These are phyloP conservation scores for Sphaerosporella brunnea DNA, from an alignment of 495 filamentous ascomycete species.

Conservation along the genomic window DNA sequence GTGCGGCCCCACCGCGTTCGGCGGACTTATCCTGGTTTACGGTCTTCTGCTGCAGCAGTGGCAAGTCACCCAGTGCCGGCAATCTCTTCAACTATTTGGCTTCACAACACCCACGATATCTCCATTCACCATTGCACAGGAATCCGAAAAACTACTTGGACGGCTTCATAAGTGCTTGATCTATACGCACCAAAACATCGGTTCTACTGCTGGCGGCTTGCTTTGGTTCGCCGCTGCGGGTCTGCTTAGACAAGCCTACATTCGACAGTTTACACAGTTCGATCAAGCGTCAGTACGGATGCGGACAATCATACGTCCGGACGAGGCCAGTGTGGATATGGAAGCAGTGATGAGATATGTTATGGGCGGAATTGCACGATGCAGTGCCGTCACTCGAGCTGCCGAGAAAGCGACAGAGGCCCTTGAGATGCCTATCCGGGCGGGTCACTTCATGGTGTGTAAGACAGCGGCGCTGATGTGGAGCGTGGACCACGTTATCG, in stretches of 20 bases:
- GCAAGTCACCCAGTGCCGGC: conserved; percentile 2
- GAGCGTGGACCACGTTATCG: conserved; percentile 6
- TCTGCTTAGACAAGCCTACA: conserved; percentile 1
- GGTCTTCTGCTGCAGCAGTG: conserved; percentile 3
- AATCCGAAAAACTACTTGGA: conserved; percentile 4
- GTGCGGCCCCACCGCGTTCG: conserved; percentile 3
- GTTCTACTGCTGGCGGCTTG: not conserved
- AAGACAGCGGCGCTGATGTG: conserved; percentile 7
- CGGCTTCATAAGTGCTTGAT: conserved; percentile 4
- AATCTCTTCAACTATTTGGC: conserved; percentile 1
- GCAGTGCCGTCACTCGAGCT: conserved; percentile 1
- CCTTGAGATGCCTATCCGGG: conserved; percentile 3
- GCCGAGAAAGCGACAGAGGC: conserved; percentile 5
- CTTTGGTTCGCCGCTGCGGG: conserved; percentile 3
- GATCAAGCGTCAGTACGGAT: not conserved
- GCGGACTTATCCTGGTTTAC: conserved; percentile 3
- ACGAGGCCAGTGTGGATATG: not conserved
- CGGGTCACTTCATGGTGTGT: conserved; percentile 1
- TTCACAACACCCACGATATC: not conserved
- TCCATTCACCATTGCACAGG: conserved; percentile 1
- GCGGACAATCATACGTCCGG: conserved; percentile 1
- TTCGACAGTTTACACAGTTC: conserved; percentile 4
- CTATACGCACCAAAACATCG: conserved; percentile 3
- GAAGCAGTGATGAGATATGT: conserved; percentile 1
- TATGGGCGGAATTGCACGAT: not conserved